Base-by-base conservation (phyloP, 805 yeast species). In the Candida alai region DNA sequence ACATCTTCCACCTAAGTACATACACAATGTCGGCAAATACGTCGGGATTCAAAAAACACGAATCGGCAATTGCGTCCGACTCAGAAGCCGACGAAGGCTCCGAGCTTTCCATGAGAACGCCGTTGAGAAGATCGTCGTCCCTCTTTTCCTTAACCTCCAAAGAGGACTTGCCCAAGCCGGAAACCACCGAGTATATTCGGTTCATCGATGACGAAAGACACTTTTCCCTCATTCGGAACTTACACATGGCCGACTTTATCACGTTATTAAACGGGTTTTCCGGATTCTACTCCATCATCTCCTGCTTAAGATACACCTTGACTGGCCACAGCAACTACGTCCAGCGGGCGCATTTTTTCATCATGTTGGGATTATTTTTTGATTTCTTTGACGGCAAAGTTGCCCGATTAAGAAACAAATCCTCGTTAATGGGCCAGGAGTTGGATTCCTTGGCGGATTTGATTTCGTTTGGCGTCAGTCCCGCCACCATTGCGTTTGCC, bases 331-430 rank as follows among this genome's bases (percentile, higher is more conserved):
- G 76, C 6, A 83, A 78, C 51, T 83, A 84, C 56, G 75, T 80
- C 20, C 90, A 84, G 62, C 73, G 96, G 48, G 96, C 97, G 2
- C 89, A 88, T 63, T 79, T 83, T 45, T 87, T 84, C 62, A 86
- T 88, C 28, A 71, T 84, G n/a, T 67, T 90, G 46, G 98, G 98
- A 4, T 75, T 90, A 52, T 87, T 93, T 56, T 90, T 90, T 58
- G 98, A 90, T 60, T 88, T 93, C 57, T 84, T 93, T 57, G 98
- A 93, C 57, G 98, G 98, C 22, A 78, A 95, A 50, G 98, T 90
- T 6, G 98, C 98, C 4, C 76, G 98, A 53, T 74, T 93, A 65
- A 77, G 96, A 63, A 84, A 88, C 57, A 87, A 89, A 65, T 76
- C 95, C 2, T 82, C 94, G 9, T 71, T 93, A 36, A 85, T 93